Conservation (phyloP, 345 rosid species). For the Camelina sativa region DNA sequence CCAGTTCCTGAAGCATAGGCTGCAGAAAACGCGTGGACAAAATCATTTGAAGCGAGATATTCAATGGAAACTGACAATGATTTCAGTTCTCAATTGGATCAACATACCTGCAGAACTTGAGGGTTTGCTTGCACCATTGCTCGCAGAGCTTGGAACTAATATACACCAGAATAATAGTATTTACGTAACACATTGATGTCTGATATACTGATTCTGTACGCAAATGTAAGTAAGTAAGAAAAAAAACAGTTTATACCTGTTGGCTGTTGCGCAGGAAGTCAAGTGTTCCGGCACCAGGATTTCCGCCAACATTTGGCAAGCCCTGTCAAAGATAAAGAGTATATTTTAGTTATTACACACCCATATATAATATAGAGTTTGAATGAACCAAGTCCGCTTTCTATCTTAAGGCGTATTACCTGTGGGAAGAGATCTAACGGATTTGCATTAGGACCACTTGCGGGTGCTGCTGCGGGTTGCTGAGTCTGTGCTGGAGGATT, state of each 20-base stretch:
- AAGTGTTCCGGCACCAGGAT: constrained; percentile 74
- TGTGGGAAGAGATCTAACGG: constrained; percentile 94
- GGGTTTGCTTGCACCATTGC: constrained; percentile 90
- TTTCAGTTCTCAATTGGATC: neutral
- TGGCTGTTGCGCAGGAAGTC: constrained; percentile 90
- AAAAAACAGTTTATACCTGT: constrained; percentile 55
- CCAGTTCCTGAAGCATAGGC: constrained; percentile 97
- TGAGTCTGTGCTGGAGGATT: constrained; percentile 47
- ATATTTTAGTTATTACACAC: neutral
- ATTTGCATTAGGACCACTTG: constrained; percentile 49
- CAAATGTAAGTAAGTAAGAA: neutral
- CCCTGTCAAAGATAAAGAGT: constrained; percentile 55
- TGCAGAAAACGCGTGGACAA: constrained; percentile 38
- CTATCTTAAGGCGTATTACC: constrained; percentile 46
- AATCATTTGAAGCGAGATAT: constrained; percentile 4
- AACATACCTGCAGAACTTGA: constrained; percentile 70
- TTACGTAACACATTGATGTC: neutral
- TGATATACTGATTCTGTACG: constrained; percentile 1
- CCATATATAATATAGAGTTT: neutral
- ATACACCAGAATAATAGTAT: constrained; percentile 11
- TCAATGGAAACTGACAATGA: neutral
- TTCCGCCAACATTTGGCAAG: constrained; percentile 78
- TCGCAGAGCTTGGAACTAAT: constrained; percentile 83
- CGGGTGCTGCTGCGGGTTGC: constrained; percentile 58
- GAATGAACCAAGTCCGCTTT: neutral